Base-by-base conservation (phyloP, 2,329 filamentous ascomycete species). In the Neonectria hederae region DNA sequence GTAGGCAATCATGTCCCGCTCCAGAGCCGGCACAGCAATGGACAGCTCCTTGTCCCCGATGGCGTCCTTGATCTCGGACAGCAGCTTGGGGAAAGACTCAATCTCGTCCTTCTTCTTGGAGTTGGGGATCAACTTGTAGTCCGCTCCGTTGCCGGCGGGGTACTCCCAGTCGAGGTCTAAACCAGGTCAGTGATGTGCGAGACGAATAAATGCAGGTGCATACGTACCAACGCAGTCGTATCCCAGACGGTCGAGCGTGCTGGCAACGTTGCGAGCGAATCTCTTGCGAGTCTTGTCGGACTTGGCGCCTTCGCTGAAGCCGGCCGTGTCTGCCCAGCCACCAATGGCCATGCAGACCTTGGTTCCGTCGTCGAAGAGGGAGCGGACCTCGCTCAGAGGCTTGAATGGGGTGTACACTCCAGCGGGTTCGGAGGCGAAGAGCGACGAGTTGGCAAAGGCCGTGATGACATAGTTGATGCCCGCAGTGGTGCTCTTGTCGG, bases 121-220 rank as follows among this genome's bases (percentile, higher is more conserved):
- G 75, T 92, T 92, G 30, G 89, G 85, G 5, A 83, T 79, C 52
- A 82, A 70, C 71, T 87, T 90, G 81, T 92, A 92, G 77, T 92
- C 89, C 30, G 87, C 83, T 32, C 89, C 90, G 68, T 92, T 92
- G 40, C 90, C 90, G 17, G 84, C 85, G 1, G 80, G 78, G 54
- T 83, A 87, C 65, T 87, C 90, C 89, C 90, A 92, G 72, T 92
- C 90, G 45, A 92, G 83, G 65, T 92, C 90, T 76, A 13, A 22
- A 38, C 8, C 26, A 51, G 19, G 8, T n/a, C 32, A 30, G 8
- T 30, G 54, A 14, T 3, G 21, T 9, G 17, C 40, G 17, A 8
- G n/a, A 7, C n/a, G 28, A 43, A 0, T 1, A 11, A 5, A 1
- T 7, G 3, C 11, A 17, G 9, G 22, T 1, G 7, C 32, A 26